A percentile compares a stretch with the other conserved stretches of the same genome.
Conservation (phyloP, 768 basidiomycete species). For the Lentinus brumalis region DNA sequence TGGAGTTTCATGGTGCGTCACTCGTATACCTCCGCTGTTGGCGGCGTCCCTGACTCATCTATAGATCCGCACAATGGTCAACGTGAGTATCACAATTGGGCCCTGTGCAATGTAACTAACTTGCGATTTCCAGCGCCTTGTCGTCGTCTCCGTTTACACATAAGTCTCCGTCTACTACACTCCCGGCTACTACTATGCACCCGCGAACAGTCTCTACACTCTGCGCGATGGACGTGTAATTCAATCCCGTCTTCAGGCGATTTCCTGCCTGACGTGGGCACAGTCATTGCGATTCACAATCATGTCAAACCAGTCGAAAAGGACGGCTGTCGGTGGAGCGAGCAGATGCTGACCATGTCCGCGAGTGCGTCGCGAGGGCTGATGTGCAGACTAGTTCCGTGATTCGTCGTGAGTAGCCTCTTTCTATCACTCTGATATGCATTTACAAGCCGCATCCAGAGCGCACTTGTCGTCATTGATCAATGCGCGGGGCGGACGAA, state of each 20-base stretch:
- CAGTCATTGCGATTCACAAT: slow-evolving; percentile 14
- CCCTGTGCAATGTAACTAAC: no score
- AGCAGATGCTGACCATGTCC: slow-evolving; percentile 7
- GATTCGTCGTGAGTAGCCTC: slow-evolving; percentile 10
- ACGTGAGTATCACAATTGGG: slow-evolving; percentile 7
- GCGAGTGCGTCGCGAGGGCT: slow-evolving; percentile 13
- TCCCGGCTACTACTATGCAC: neutral
- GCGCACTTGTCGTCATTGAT: slow-evolving; percentile 16
- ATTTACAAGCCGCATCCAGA: neutral
- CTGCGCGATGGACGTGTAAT: slow-evolving; percentile 22
- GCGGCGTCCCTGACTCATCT: neutral
- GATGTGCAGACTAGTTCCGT: slow-evolving; percentile 8
- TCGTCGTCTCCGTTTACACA: slow-evolving; percentile 23
- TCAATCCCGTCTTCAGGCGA: neutral
- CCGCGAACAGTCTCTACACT: slow-evolving; percentile 18
- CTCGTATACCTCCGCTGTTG: neutral
- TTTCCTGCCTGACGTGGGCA: neutral
- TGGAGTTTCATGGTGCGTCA: slow-evolving; percentile 24
- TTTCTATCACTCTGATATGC: neutral
- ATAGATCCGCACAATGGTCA: slow-evolving; percentile 20
- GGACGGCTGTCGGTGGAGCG: slow-evolving; percentile 15
- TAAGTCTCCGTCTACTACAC: neutral
- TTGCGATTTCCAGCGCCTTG: slow-evolving; percentile 5
- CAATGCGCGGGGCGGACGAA: slow-evolving; percentile 14
- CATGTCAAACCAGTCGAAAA: slow-evolving; percentile 12